Evolutionary conservation across 2,329 filamentous ascomycete species (phyloP).

Genomic region (Alternaria tenuissima): DNA sequence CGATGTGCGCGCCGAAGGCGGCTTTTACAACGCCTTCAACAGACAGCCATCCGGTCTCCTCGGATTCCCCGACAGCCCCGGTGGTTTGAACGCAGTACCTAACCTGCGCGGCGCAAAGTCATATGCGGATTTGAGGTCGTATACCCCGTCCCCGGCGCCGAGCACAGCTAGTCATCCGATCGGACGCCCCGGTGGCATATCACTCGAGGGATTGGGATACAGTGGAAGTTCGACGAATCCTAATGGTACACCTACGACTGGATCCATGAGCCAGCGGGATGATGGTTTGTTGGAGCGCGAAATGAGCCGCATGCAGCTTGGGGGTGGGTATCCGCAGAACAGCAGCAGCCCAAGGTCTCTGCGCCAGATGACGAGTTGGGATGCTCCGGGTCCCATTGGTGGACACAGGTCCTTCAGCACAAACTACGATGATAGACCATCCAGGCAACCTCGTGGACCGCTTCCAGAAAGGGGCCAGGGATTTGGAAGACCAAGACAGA

Average conservation of each 20-base stretch:
- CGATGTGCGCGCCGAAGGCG: constrained; percentile 76
- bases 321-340: constrained; percentile 56
- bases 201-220: constrained; percentile 51
- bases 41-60: constrained; percentile 84
- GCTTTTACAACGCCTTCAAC: constrained; percentile 78
- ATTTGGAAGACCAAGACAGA: constrained; percentile 64
- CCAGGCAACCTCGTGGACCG: constrained; percentile 69
- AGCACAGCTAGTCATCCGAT: constrained; percentile 88
- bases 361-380: constrained; percentile 69
- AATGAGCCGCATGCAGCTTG: constrained; percentile 66
- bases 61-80: constrained; percentile 78
- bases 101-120: constrained; percentile 94
- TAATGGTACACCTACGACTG: constrained; percentile 68
- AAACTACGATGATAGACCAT: constrained; percentile 65
- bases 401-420: constrained; percentile 70
- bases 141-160: constrained; percentile 90
- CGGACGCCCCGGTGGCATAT: constrained; percentile 67
- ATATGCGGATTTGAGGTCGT: constrained; percentile 92
- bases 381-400: constrained; percentile 67
- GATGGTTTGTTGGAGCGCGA: constrained; percentile 70
- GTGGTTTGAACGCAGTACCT: constrained; percentile 71
- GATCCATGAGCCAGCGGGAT: constrained; percentile 60
- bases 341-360: constrained; percentile 66
- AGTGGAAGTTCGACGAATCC: constrained; percentile 70
- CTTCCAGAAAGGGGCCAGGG: constrained; percentile 66